Conservation (phyloP, 306 rosid genomes). For the Castanea sativa region DNA sequence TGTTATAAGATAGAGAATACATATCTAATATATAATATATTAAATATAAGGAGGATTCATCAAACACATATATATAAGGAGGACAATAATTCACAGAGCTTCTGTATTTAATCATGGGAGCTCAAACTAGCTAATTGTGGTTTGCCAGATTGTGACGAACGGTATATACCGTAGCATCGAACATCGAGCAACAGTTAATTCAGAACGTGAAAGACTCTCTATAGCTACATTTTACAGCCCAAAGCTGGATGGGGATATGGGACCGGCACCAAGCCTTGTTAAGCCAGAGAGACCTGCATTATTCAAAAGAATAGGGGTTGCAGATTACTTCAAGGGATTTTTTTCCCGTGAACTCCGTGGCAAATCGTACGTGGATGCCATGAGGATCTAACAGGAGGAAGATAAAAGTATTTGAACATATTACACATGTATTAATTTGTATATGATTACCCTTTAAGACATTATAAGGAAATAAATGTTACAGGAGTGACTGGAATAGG, state of each 20-base stretch:
- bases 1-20: too few relatives aligned
- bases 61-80: too few relatives aligned
- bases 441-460: neutral
- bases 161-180: conserved; percentile 26
- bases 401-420: neutral
- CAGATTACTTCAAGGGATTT: conserved; percentile 11
- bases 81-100: too few relatives aligned
- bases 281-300: conserved; percentile 22
- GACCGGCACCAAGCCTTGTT: conserved; percentile 34
- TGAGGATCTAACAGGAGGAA: conserved; percentile 12
- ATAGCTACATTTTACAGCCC: conserved; percentile 32
- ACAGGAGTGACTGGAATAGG: neutral
- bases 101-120: too few relatives aligned
- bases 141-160: conserved; percentile 28
- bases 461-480: neutral
- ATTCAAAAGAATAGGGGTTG: conserved; percentile 27
- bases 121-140: too few relatives aligned
- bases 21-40: too few relatives aligned
- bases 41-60: too few relatives aligned
- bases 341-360: conserved; percentile 11
- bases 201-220: conserved; percentile 30
- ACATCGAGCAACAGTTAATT: conserved; percentile 31
- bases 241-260: conserved; percentile 21
- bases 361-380: conserved; percentile 25
- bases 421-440: too few relatives aligned